phyloP scores from a whole-genome alignment of 2,329 filamentous ascomycete genomes.

The Fusarium torulosum region DNA sequence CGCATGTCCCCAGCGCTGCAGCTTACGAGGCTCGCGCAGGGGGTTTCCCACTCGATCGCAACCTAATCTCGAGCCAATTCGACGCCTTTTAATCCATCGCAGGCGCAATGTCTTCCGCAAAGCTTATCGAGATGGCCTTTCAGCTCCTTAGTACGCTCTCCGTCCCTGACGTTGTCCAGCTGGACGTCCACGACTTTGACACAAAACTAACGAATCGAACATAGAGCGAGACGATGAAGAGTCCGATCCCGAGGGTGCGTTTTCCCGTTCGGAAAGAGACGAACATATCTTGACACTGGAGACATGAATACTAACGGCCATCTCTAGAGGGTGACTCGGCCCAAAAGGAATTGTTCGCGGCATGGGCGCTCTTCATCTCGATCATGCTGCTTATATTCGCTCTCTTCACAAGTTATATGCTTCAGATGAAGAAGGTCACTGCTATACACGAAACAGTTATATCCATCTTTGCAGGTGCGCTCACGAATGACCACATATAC shows the following conservation, averaged over 20 bases:
- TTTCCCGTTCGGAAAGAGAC: constrained; percentile 13
- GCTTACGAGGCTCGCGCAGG: constrained; percentile 47
- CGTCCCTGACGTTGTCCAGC: constrained; percentile 3
- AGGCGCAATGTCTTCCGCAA: constrained; percentile 39
- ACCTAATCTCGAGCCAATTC: constrained; percentile 6
- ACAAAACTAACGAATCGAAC: constrained; percentile 40
- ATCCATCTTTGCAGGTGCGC: constrained; percentile 91
- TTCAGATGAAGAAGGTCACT: constrained; percentile 97
- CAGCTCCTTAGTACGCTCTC: constrained; percentile 50
- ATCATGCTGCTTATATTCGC: constrained; percentile 94
- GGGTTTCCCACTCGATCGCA: constrained; percentile 40
- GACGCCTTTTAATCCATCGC: neutral
- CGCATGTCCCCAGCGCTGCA: constrained; percentile 43
- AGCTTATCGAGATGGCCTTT: constrained; percentile 50
- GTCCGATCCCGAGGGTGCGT: constrained; percentile 53
- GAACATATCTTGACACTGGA: neutral
- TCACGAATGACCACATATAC: neutral
- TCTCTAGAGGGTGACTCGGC: constrained; percentile 78
- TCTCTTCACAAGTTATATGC: constrained; percentile 95
- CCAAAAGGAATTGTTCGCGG: constrained; percentile 93
- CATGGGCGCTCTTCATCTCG: constrained; percentile 97
- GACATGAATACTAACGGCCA: constrained; percentile 37
- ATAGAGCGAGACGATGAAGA: constrained; percentile 51
- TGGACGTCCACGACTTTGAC: constrained; percentile 8
- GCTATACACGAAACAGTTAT: constrained; percentile 98